Evolutionary conservation across 2,329 filamentous ascomycete genomes (phyloP).

Genomic region (Talaromyces piceae): DNA sequence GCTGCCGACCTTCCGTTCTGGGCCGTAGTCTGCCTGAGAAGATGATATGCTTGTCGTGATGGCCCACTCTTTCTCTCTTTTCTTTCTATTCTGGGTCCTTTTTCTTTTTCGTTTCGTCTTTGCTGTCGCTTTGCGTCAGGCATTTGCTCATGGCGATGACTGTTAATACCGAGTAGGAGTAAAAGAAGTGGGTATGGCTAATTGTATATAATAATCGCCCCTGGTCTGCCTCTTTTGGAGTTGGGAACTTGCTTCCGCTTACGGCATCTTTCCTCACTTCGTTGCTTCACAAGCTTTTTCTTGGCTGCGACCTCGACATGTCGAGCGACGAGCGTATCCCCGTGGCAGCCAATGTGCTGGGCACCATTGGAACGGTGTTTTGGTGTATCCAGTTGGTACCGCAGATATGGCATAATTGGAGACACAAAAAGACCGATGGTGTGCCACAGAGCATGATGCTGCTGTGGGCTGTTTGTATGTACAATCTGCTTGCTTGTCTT

Average conservation of each 20-base stretch:
- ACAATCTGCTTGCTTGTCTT: too few species aligned
- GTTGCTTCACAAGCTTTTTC: neutral
- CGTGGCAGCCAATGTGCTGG: slow-evolving; percentile 30
- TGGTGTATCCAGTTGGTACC: slow-evolving; percentile 35
- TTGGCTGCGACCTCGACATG: slow-evolving; percentile 4
- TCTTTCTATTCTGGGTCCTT: too few species aligned
- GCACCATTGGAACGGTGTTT: slow-evolving; percentile 35
- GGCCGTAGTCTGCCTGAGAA: neutral
- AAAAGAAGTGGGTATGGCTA: neutral
- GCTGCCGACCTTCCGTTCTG: neutral
- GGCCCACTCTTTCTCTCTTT: neutral
- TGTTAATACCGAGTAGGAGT: neutral
- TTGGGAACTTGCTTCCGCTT: neutral
- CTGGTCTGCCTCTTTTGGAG: neutral
- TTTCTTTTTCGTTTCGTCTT: too few species aligned
- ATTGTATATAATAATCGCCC: neutral
- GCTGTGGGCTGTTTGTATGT: slow-evolving; percentile 51
- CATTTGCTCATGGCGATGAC: neutral
- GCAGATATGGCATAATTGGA: slow-evolving; percentile 57
- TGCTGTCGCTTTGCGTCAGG: too few species aligned
- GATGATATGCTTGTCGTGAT: neutral
- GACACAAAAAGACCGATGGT: slow-evolving; percentile 54
- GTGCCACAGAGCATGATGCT: slow-evolving; percentile 56
- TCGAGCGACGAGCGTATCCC: slow-evolving; percentile 20
- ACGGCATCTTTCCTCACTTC: neutral